A percentile compares a stretch with the other conserved stretches of the same genome.
Conservation (phyloP, 768 basidiomycete species). For the Lactifluus rugatus region DNA sequence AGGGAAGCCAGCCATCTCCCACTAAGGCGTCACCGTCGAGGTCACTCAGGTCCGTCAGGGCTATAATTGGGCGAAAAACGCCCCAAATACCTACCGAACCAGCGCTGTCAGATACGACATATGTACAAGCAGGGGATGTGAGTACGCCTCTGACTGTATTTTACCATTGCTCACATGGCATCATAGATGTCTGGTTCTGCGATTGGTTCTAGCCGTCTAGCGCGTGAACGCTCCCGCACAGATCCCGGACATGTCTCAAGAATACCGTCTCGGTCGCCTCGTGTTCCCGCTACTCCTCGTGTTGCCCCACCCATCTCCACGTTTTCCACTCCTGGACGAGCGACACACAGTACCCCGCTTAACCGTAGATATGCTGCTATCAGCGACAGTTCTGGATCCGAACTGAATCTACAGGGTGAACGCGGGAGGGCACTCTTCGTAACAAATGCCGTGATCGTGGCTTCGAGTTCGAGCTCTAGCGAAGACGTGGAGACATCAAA, state of each 20-base stretch:
- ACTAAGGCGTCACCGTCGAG: constrained; percentile 18
- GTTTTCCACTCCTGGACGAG: neutral
- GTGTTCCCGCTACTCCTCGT: constrained; percentile 8
- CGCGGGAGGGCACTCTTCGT: constrained; percentile 15
- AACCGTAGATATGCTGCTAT: constrained; percentile 4
- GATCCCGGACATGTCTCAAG: constrained; percentile 17
- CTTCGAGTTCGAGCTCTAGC: constrained; percentile 16
- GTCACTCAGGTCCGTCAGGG: constrained; percentile 14
- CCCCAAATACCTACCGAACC: constrained; percentile 6
- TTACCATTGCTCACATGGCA: neutral
- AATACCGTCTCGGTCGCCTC: constrained; percentile 13
- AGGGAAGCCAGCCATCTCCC: constrained; percentile 3
- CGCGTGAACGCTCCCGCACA: constrained; percentile 18
- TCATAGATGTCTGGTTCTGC: neutral
- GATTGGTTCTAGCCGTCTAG: neutral
- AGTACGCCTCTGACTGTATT: neutral
- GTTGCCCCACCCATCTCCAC: constrained; percentile 7
- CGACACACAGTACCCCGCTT: neutral
- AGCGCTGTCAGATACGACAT: neutral
- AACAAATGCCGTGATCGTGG: constrained; percentile 14
- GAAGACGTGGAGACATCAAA: constrained; percentile 3
- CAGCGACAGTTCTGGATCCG: constrained; percentile 13
- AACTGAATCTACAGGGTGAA: constrained; percentile 8
- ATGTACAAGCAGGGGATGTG: neutral
- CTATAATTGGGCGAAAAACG: constrained; percentile 15